Conservation (phyloP, 257 asterid species). For the Solanum rostratum region DNA sequence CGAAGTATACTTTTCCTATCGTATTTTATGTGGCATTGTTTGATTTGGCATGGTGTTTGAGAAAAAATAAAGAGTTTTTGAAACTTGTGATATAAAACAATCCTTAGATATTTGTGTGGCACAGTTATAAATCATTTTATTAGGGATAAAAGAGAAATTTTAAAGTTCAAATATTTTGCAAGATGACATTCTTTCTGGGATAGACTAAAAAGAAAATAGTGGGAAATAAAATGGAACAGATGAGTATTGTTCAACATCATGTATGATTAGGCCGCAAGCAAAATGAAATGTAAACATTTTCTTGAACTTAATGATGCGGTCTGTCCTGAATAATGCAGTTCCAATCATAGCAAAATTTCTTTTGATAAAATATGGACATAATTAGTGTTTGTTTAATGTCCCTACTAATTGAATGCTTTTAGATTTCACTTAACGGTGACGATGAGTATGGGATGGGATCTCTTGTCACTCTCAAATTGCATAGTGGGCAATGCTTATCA, state of each 20-base stretch:
- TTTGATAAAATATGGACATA: not conserved
- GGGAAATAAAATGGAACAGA: too few species aligned
- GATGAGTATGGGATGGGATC: not conserved
- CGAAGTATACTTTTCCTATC: too few species aligned
- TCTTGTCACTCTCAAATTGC: not conserved
- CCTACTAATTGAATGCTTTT: not conserved
- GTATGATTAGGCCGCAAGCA: not conserved
- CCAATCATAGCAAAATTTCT: not conserved
- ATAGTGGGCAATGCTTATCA: not conserved
- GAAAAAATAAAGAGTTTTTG: too few species aligned
- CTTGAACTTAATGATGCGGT: not conserved
- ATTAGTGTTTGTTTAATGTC: not conserved
- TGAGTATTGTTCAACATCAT: not conserved
- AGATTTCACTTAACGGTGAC: not conserved
- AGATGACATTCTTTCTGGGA: too few species aligned
- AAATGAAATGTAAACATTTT: not conserved
- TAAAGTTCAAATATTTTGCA: too few species aligned
- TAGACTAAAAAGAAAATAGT: too few species aligned
- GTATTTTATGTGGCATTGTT: too few species aligned
- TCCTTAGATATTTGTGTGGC: too few species aligned
- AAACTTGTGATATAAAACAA: too few species aligned
- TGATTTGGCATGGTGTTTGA: too few species aligned
- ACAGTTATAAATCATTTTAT: too few species aligned
- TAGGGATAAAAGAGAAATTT: too few species aligned
- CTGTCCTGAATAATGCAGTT: not conserved